Evolutionary conservation across 192 early-diverging fungal species (phyloP), one percentile per base, ranked within the genome.

Genomic region (Globomyces pollinis-pini): DNA sequence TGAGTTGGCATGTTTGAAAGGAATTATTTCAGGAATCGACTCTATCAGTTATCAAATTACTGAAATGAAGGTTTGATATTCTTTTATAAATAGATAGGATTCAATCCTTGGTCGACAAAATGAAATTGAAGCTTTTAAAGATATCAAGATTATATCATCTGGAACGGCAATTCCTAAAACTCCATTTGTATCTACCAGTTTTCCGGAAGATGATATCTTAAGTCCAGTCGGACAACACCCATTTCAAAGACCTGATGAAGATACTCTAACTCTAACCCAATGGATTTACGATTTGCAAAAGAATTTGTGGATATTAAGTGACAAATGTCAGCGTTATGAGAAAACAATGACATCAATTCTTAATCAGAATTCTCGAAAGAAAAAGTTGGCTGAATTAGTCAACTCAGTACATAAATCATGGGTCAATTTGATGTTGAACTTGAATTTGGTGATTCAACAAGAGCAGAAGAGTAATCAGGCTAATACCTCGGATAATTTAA

Each of bases 371-470:
- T 42, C 26, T 8, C 23, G 55, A 32, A 35, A 62, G n/a, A 34
- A 24, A 51, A 43, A 54, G 29, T 26, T 64, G 13, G 29, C 31
- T 20, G 63, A 65, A 11, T 59, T 61, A 12, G 35, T n/a, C 8
- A 29, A 20, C 8, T 52, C 65, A 1, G 44, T 64, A 1, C 49
- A 62, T 28, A 55, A 32, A 2, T 21, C 31, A 12, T 69, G 68
- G 63, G 38, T 38, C 29, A 29, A 65, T 33, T 49, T 75, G 70
- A 66, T 76, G 61, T 61, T 79, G 23, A 38, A 69, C 41, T 54
- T 76, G 31, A 65, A 68, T 13, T 53, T 76, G 6, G 30, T 60
- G 7, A 58, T 79, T 8, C 65, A 71, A n/a, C 56, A 59, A 4
- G 54, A 68, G 8, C 62, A 66, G 13, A 49, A 54, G 2, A 51